Base-by-base conservation (phyloP, 495 filamentous ascomycete species). In the Talaromyces thailandensis region DNA sequence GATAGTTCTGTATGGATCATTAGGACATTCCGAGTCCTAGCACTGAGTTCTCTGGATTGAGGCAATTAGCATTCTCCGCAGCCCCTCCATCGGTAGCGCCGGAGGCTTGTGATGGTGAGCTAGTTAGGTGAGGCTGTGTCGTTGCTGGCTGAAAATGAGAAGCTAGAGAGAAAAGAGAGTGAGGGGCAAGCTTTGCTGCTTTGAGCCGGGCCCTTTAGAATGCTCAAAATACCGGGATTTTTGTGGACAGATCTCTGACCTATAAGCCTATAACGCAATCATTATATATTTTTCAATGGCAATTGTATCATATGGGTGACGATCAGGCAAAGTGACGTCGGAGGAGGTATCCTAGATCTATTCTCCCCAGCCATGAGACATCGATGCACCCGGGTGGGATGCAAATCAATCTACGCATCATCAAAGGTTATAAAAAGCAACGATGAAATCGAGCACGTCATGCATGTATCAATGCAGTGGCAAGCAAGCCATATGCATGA, bases 31-130 rank as follows among this genome's bases (percentile, higher is more conserved):
- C 50, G 3, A 18, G 18, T 4, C 16, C 6, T 5, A 43, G 16
- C n/a, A 16, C n/a, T 5, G 16, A n/a, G 18, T 18, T n/a, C 55
- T 35, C 26, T n/a, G 26, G 11, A 57, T 35, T 57, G 28, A 35
- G 55, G 14, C 28, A 57, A 31, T 32, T 57, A 16, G 9, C 23
- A 8, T 28, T 53, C 50, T 53, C 50, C 50, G 50, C 50, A 53
- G 50, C 50, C 50, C 50, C 50, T 53, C 50, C 50, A 53, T 28
- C 50, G 50, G 50, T 5, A 0, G 50, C 50, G 12, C 25, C 50
- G 50, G 50, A 23, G 50, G 50, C 50, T 53, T 53, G 24, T 57
- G 55, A 57, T 48, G 43, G 43, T 48, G 43, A 48, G 43, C n/a
- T 48, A 18, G 43, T 18, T 8, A 48, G 29, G n/a, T 35, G 55